A percentile compares a stretch with the other conserved stretches of the same genome.
Conservation (phyloP, 164 flowering plant genomes). For the Hamamelis virginiana region DNA sequence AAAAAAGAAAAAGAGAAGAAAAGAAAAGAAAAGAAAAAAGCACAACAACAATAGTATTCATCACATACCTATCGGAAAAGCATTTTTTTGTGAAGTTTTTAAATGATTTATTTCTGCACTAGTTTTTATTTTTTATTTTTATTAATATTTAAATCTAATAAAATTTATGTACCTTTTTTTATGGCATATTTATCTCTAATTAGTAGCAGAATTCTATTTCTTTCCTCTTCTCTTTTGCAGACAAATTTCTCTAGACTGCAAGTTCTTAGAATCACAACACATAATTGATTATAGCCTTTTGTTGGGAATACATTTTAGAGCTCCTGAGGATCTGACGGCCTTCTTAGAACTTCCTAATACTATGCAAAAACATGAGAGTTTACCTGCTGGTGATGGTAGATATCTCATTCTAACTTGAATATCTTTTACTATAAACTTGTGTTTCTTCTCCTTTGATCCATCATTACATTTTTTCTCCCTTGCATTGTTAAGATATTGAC, state of each 20-base stretch:
- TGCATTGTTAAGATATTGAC: neutral
- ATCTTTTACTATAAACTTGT: neutral
- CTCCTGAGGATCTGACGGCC: constrained; percentile 71
- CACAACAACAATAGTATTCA: too few relatives aligned
- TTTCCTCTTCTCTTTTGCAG: constrained; percentile 35
- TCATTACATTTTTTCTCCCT: neutral
- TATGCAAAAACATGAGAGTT: constrained; percentile 20
- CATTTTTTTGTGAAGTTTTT: too few relatives aligned
- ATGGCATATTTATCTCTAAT: neutral
- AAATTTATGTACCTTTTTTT: too few relatives aligned
- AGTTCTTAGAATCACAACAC: constrained; percentile 70
- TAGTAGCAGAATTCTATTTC: neutral
- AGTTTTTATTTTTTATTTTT: too few relatives aligned
- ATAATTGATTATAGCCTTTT: constrained; percentile 95
- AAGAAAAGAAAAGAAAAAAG: too few relatives aligned
- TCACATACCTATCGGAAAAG: too few relatives aligned
- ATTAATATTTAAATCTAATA: too few relatives aligned
- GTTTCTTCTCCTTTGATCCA: neutral
- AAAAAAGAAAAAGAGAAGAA: too few relatives aligned
- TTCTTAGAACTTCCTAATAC: constrained; percentile 40
- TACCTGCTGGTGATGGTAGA: constrained; percentile 41
- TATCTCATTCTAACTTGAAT: constrained; percentile 3
- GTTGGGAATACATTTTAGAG: constrained; percentile 90
- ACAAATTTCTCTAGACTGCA: constrained; percentile 73
- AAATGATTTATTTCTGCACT: too few relatives aligned